Evolutionary conservation across 1,139 yeast genomes (phyloP).

Genomic region (Taphrina betulina): DNA sequence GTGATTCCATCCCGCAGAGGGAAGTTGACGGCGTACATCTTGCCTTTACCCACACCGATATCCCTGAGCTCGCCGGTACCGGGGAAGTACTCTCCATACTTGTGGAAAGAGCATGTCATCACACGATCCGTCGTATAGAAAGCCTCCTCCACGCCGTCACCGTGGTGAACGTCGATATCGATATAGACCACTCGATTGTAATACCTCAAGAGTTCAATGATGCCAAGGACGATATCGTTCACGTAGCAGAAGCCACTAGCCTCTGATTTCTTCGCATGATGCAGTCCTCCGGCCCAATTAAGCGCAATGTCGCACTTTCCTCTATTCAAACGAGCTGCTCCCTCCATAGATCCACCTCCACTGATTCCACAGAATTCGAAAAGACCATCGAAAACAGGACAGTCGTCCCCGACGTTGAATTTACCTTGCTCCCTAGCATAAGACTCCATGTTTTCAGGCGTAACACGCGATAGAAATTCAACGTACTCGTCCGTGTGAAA

Average conservation of each 20-base stretch:
- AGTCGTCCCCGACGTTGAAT: slow-evolving; percentile 95
- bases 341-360: slow-evolving; percentile 97
- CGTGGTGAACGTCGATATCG: slow-evolving; percentile 96
- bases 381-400: slow-evolving; percentile 94
- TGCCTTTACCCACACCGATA: slow-evolving; percentile 85
- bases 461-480: slow-evolving; percentile 86
- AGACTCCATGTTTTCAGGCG: slow-evolving; percentile 90
- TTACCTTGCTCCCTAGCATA: slow-evolving; percentile 90
- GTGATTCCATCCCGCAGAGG: slow-evolving; percentile 92
- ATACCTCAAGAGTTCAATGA: slow-evolving; percentile 80
- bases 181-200: slow-evolving; percentile 95
- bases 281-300: slow-evolving; percentile 88
- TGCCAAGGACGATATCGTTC: slow-evolving; percentile 85
- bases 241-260: slow-evolving; percentile 96
- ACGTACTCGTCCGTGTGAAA: slow-evolving; percentile 97
- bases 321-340: slow-evolving; percentile 86
- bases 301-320: slow-evolving; percentile 95
- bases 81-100: slow-evolving; percentile 94
- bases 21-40: slow-evolving; percentile 79
- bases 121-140: slow-evolving; percentile 95
- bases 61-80: slow-evolving; percentile 93
- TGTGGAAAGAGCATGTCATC: slow-evolving; percentile 96
- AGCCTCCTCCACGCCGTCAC: slow-evolving; percentile 98
- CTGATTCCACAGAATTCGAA: slow-evolving; percentile 92
- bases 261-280: slow-evolving; percentile 93